A percentile compares a stretch with the other conserved stretches of the same genome.
Conservation (phyloP, 2,329 filamentous ascomycete genomes). For the Aspergillus quadricinctus region DNA sequence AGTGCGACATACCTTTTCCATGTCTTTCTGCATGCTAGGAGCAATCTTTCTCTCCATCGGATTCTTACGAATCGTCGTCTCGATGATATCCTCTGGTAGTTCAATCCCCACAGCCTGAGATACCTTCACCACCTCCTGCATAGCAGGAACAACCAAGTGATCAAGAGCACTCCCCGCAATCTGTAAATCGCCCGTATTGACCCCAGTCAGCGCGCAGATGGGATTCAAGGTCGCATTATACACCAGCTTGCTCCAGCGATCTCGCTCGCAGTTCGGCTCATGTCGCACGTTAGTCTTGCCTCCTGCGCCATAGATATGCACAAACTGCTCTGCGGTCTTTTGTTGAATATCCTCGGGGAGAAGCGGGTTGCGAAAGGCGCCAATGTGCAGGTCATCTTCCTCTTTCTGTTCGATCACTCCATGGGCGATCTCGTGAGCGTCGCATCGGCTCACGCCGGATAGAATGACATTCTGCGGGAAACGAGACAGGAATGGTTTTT, state of each 20-base stretch:
- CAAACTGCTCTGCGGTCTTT: conserved; percentile 36
- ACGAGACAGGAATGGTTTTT: conserved; percentile 47
- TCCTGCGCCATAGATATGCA: conserved; percentile 45
- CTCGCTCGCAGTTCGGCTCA: conserved; percentile 26
- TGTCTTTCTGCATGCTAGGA: conserved; percentile 22
- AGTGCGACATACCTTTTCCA: conserved; percentile 35
- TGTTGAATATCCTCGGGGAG: not conserved
- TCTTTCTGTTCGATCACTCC: conserved; percentile 53
- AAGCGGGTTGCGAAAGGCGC: conserved; percentile 40
- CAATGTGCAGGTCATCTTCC: conserved; percentile 48
- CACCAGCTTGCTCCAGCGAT: conserved; percentile 42
- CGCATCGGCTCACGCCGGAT: conserved; percentile 51
- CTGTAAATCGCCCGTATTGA: conserved; percentile 51
- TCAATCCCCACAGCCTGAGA: conserved; percentile 43
- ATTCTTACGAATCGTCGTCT: conserved; percentile 47
- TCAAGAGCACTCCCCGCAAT: conserved; percentile 41
- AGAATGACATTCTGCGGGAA: conserved; percentile 53
- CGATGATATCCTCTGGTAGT: conserved; percentile 42
- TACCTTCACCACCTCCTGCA: conserved; percentile 42
- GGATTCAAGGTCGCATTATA: conserved; percentile 52
- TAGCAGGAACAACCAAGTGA: conserved; percentile 49
- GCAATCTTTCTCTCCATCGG: conserved; percentile 44
- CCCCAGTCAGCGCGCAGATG: conserved; percentile 47
- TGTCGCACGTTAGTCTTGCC: conserved; percentile 44
- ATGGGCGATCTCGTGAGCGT: conserved; percentile 45